A percentile compares a stretch with the other conserved stretches of the same genome.
Conservation (phyloP, 768 basidiomycete genomes). For the Grammothele lineata region DNA sequence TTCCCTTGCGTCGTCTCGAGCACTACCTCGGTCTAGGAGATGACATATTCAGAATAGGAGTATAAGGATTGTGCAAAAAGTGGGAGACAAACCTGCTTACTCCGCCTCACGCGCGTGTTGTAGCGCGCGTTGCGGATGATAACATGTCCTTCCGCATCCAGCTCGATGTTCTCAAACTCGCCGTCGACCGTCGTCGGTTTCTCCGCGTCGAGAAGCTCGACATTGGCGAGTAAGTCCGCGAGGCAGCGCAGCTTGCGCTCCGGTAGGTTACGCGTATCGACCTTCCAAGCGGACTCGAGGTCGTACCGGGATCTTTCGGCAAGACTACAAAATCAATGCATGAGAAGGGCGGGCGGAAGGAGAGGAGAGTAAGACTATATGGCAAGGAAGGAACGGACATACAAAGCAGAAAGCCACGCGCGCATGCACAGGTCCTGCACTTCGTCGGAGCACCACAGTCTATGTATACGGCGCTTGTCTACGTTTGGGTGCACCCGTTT, state of each 20-base stretch:
- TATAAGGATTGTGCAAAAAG: background rate
- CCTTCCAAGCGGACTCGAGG: conserved; percentile 1
- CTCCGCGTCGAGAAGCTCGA: conserved; percentile 29
- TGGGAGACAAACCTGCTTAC: conserved; percentile 31
- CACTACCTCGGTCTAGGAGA: conserved; percentile 31
- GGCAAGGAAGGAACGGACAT: background rate
- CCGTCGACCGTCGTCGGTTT: conserved; percentile 30
- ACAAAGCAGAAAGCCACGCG: conserved; percentile 35
- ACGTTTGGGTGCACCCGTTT: conserved; percentile 14
- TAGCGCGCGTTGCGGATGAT: conserved; percentile 36
- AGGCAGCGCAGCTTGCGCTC: conserved; percentile 32
- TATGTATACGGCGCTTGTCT: conserved; percentile 16
- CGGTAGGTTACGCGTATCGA: conserved; percentile 15
- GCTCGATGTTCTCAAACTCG: conserved; percentile 29
- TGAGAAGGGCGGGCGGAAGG: no score
- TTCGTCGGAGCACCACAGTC: conserved; percentile 28
- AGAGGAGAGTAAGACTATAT: no score
- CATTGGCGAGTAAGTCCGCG: conserved; percentile 27
- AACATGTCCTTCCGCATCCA: conserved; percentile 26
- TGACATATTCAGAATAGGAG: background rate
- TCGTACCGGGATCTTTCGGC: conserved; percentile 9
- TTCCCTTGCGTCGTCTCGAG: conserved; percentile 31
- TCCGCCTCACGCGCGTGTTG: conserved; percentile 36
- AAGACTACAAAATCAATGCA: conserved; percentile 25
- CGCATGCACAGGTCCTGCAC: conserved; percentile 30